Base-by-base conservation (phyloP, 139 green algal species). In the Chlamydomonas sphaeroides region DNA sequence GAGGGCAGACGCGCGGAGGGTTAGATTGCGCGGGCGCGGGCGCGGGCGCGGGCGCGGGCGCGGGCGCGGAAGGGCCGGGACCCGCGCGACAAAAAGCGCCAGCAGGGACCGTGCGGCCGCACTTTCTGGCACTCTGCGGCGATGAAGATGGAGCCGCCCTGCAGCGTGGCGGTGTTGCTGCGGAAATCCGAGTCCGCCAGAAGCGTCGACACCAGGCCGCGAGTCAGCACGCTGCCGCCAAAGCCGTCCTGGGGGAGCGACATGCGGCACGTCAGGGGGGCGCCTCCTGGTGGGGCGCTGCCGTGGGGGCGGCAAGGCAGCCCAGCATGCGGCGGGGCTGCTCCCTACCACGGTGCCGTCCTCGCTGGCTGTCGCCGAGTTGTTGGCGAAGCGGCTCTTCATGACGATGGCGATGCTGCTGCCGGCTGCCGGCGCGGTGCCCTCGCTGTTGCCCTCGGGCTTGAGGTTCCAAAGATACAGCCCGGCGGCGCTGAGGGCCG, bases 111-210 rank as follows among this genome's bases (percentile, higher is more conserved):
- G n/a, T n/a, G n/a, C n/a, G n/a, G n/a, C n/a, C n/a, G n/a, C 45
- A 51, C 45, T 21, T 51, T 51, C 45, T 51, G 45, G 45, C 45
- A 14, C 45, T 51, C 10, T 51, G 45, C 45, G 10, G 45, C 59
- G 30, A 80, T 80, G 32, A 80, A 62, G 41, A 70, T 70, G 28
- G 74, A 80, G 28, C 74, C 74, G 39, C 74, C 74, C 38, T 80
- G 74, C 36, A 53, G 18, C 14, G 3, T 20, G 2, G 74, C 74
- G 4, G 5, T 61, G 74, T 80, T 80, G 74, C 32, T 30, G 30
- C 51, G 23, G 18, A 80, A 80, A n/a, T 42, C 28, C 7, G 74
- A 80, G 23, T 80, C 74, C 28, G 59, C 74, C 39, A 80, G 61
- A 20, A 80, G 39, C 8, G 74, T 80, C 17, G 59, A 71, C 59